phyloP scores from a whole-genome alignment of 768 basidiomycete genomes.

The Kwoniella europaea region DNA sequence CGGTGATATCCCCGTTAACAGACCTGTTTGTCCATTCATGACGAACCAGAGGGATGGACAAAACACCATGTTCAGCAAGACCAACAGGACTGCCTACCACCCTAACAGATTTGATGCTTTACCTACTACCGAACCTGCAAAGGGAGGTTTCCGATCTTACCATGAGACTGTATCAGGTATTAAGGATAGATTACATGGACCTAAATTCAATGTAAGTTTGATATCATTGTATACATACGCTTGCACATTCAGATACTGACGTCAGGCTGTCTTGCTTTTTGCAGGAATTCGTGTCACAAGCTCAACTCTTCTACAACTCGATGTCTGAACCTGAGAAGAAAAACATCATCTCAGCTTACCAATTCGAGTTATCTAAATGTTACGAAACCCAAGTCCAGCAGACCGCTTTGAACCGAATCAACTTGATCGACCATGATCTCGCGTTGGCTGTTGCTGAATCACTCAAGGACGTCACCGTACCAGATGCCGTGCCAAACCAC shows the following conservation, averaged over 20 bases:
- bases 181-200: slow-evolving; percentile 62
- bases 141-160: slow-evolving; percentile 62
- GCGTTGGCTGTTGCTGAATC: slow-evolving; percentile 71
- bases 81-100: slow-evolving; percentile 67
- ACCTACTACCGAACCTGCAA: slow-evolving; percentile 54
- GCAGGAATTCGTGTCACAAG: slow-evolving; percentile 75
- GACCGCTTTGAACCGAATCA: slow-evolving; percentile 70
- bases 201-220: slow-evolving; percentile 63
- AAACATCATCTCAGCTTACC: slow-evolving; percentile 73
- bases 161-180: slow-evolving; percentile 61
- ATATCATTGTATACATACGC: neutral
- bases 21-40: slow-evolving; percentile 57
- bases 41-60: slow-evolving; percentile 60
- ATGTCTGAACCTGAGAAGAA: slow-evolving; percentile 69
- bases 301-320: slow-evolving; percentile 83
- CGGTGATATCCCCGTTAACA: slow-evolving; percentile 73
- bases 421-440: slow-evolving; percentile 74
- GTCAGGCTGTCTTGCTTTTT: slow-evolving; percentile 58
- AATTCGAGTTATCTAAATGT: slow-evolving; percentile 84
- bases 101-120: slow-evolving; percentile 69
- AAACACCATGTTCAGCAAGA: slow-evolving; percentile 59
- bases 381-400: slow-evolving; percentile 75
- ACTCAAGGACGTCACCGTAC: slow-evolving; percentile 69
- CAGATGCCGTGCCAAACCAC: slow-evolving; percentile 65
- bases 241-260: neutral